These are phyloP conservation scores for Chenopodium formosanum DNA, from an alignment of 148 eudicot genomes.

Conservation along the genomic window DNA sequence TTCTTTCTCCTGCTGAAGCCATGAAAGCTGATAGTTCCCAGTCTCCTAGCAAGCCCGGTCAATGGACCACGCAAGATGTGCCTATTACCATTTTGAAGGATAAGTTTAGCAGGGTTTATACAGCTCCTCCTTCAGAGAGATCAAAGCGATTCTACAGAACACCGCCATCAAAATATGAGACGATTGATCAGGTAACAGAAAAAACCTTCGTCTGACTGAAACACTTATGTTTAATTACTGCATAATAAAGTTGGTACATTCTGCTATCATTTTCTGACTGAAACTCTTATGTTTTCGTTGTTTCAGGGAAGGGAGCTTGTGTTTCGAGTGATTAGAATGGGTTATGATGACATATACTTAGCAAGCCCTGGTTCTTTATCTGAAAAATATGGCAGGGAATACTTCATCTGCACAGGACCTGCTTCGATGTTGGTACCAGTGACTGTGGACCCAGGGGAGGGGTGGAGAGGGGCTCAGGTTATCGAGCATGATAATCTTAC, in stretches of 20 bases:
- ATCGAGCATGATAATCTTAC: slow-evolving; percentile 86
- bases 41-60: slow-evolving; percentile 61
- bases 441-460: slow-evolving; percentile 70
- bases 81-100: slow-evolving; percentile 68
- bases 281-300: background rate
- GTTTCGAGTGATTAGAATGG: slow-evolving; percentile 72
- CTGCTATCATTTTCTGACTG: background rate
- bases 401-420: slow-evolving; percentile 85
- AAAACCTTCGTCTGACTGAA: background rate
- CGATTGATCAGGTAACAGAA: slow-evolving; percentile 70
- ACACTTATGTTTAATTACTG: background rate
- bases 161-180: slow-evolving; percentile 77
- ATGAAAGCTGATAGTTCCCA: slow-evolving; percentile 70
- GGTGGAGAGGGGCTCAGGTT: slow-evolving; percentile 87
- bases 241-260: no score
- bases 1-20: slow-evolving; percentile 72
- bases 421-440: slow-evolving; percentile 79
- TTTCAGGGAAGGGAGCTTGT: slow-evolving; percentile 70
- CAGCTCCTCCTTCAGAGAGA: slow-evolving; percentile 68
- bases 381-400: slow-evolving; percentile 58
- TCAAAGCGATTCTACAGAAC: slow-evolving; percentile 53
- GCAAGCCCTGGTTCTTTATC: slow-evolving; percentile 79
- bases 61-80: slow-evolving; percentile 60
- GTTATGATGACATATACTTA: slow-evolving; percentile 73
- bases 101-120: slow-evolving; percentile 78